These are phyloP conservation scores for Viridothelium virens DNA, from an alignment of 495 filamentous ascomycete genomes.

Conservation along the genomic window DNA sequence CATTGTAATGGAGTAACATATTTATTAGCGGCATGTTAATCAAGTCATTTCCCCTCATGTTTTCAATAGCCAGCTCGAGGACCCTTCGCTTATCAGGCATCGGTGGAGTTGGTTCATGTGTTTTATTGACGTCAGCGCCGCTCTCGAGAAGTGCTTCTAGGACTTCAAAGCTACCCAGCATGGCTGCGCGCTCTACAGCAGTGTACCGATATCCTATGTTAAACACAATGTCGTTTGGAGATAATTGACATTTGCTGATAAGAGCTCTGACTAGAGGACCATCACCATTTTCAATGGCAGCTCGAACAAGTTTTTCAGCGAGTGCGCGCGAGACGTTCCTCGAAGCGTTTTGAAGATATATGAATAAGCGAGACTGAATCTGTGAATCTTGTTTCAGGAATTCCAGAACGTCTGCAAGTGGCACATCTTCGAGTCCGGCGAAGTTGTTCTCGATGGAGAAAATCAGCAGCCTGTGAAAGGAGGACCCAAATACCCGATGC, in stretches of 20 bases:
- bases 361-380: neutral
- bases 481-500: neutral
- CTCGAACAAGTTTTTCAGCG: neutral
- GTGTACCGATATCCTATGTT: neutral
- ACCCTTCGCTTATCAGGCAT: neutral
- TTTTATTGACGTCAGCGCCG: neutral
- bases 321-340: neutral
- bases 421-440: neutral
- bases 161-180: neutral
- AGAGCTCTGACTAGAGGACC: neutral
- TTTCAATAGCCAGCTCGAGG: neutral
- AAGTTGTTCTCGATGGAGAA: conserved; percentile 4
- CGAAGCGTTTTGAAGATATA: neutral
- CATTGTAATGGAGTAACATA: neutral
- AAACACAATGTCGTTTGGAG: neutral
- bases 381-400: neutral
- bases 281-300: neutral
- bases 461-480: neutral
- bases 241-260: neutral
- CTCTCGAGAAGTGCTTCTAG: neutral
- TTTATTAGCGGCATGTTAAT: neutral
- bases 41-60: neutral
- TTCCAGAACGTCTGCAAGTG: neutral
- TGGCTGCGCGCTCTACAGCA: neutral
- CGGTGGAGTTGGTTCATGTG: no score